Base-by-base conservation (phyloP, 371 early-diverging fungal species). In the Rhizopus sp. region DNA sequence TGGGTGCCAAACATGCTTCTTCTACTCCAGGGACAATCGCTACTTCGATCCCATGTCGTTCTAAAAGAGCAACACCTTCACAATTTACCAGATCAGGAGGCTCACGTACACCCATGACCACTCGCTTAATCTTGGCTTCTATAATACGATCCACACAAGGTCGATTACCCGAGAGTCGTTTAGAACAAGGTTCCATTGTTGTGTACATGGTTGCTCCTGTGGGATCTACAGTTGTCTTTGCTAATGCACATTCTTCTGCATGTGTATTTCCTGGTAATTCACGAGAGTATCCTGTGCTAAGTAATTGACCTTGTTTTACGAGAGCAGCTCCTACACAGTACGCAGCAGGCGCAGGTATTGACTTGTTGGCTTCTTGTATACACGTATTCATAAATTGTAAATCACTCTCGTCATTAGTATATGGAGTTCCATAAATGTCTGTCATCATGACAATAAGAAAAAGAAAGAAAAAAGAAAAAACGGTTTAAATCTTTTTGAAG, bases 301-400 rank as follows among this genome's bases (percentile, higher is more conserved):
- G 77, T 17, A 92, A 66, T 9, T 67, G 46, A 31, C 66, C 72
- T 8, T 60, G 59, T 7, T 59, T 56, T 9, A 92, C 90, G 10
- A 93, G 75, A 1, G 91, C 87, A 0, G 95, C 95, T 9, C 98
- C 98, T 10, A 97, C 98, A 64, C 91, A 92, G 66, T 93, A 97
- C 0, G 95, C 97, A 1, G 86, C 78, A 4, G 81, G 81, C 16
- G 88, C 88, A 4, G 95, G 92, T 9, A 72, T 69, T 5, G 93
- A 93, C 39, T 80, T 66, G 45, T 86, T 72, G 4, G 96, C 95
- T 65, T 93, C 57, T 39, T 57, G 34, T 33, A 65, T 65, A 8
- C 57, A 49, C 1, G 62, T 8, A 39, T 65, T 50, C 76, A 75
- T 75, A 44, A 57, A 75, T n/a, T 64, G 44, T 16, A 63, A 45